Base-by-base conservation (phyloP, 192 early-diverging fungal genomes). In the Backusella macrospora region DNA sequence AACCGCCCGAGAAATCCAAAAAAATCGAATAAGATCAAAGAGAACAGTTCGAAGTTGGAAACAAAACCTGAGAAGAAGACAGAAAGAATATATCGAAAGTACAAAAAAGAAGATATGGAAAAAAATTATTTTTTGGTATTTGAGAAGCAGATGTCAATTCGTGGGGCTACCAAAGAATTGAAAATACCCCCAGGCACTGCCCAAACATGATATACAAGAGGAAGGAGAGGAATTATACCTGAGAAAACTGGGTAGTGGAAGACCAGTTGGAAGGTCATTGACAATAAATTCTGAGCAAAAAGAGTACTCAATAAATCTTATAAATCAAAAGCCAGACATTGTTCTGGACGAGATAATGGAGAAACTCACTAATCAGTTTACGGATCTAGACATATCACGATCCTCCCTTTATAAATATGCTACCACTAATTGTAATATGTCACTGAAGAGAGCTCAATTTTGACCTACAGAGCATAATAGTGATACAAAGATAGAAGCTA, bases 331-430 rank as follows among this genome's bases (percentile, higher is more conserved):
- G 40, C 40, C 63, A 65, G 63, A 65, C 38, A 39, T 65, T 65
- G 63, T 65, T 38, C 38, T 65, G 63, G 63, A 65, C 29, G 34
- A 65, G 38, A 68, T 68, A 13, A 14, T 68, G 67, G 67, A 40
- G 21, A 48, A 13, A 44, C 43, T 68, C 40, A 68, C n/a, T 15
- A 29, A n/a, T 8, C 3, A 44, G 15, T 48, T 44, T 68, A 29
- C 29, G 6, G 34, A 65, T 37, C 16, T 65, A 15, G 63, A 65
- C 34, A 65, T 65, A 23, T 37, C 39, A 44, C 4, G 21, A 48
- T 15, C 40, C 8, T 8, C 67, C 16, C 18, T 68, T 12, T 23
- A 68, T 39, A 21, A 68, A 44, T 68, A 44, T 44, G 43, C 45
- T 12, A 68, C 67, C 18, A 68, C 8, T 26, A 68, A 68, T 23